Conservation (phyloP, 2,329 filamentous ascomycete species). For the Zopfia rhizophila region DNA sequence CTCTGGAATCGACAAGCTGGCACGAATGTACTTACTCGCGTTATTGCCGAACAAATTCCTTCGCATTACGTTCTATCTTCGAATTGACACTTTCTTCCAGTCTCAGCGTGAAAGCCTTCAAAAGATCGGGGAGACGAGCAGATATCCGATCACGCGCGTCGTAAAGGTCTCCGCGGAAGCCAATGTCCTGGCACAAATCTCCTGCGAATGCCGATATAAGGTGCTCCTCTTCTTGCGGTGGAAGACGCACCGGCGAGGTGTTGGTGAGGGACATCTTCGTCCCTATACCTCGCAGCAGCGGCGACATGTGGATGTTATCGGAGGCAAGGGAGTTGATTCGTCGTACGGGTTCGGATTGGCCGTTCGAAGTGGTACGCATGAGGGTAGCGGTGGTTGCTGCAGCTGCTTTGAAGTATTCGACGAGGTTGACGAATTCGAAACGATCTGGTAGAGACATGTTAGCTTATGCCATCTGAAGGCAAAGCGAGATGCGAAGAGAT, state of each 20-base stretch:
- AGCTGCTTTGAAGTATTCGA: conserved; percentile 22
- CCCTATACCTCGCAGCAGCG: conserved; percentile 1
- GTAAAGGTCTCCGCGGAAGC: too few relatives aligned
- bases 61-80: conserved; percentile 1
- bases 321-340: conserved; percentile 18
- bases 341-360: conserved; percentile 5
- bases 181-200: too few relatives aligned
- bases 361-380: neutral
- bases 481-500: neutral
- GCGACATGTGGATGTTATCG: conserved; percentile 6
- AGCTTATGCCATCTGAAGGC: neutral
- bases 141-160: too few relatives aligned
- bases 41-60: conserved; percentile 6
- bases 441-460: conserved; percentile 14
- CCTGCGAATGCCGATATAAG: too few relatives aligned
- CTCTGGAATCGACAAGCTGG: too few relatives aligned
- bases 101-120: conserved; percentile 4
- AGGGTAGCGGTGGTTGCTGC: conserved; percentile 11
- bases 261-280: too few relatives aligned
- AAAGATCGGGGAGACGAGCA: conserved; percentile 4
- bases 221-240: too few relatives aligned
- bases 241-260: too few relatives aligned
- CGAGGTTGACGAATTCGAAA: conserved; percentile 25
- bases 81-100: conserved; percentile 2
- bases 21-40: conserved; percentile 7